These are phyloP conservation scores for Trichoderma asperellum DNA, from an alignment of 2,329 filamentous ascomycete species.

Conservation along the genomic window DNA sequence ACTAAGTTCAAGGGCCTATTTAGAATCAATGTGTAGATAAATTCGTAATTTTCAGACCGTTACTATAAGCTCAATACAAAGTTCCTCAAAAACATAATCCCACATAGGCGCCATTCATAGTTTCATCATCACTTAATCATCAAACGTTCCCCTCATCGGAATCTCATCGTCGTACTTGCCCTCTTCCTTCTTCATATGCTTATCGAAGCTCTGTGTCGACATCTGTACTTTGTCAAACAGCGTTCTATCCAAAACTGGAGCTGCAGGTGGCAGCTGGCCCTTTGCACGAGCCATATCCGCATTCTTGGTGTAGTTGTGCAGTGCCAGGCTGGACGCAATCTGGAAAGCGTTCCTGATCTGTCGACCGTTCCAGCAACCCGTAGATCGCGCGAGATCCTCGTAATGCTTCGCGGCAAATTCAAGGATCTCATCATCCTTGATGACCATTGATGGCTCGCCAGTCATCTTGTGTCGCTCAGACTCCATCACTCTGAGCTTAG, in stretches of 20 bases:
- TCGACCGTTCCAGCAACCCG: constrained; percentile 44
- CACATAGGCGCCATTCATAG: not conserved
- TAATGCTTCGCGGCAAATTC: constrained; percentile 44
- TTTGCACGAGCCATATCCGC: constrained; percentile 38
- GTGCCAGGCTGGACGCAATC: constrained; percentile 44
- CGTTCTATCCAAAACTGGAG: constrained; percentile 43
- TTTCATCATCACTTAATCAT: constrained; percentile 30
- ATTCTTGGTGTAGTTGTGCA: constrained; percentile 42
- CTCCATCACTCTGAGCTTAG: constrained; percentile 45
- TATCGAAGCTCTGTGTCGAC: constrained; percentile 49
- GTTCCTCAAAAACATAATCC: not conserved
- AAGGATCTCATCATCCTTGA: constrained; percentile 43
- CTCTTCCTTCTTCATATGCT: constrained; percentile 47
- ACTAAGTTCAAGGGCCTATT: not conserved
- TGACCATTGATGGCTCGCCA: constrained; percentile 41
- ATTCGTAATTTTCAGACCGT: not conserved
- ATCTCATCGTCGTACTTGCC: constrained; percentile 41
- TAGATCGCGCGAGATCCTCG: constrained; percentile 37
- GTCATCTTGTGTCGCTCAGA: constrained; percentile 43
- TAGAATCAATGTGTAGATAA: not conserved
- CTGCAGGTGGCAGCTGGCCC: constrained; percentile 43
- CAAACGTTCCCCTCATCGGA: constrained; percentile 43
- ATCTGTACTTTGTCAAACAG: constrained; percentile 50
- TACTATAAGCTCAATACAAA: not conserved
- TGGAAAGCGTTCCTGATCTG: constrained; percentile 47